Base-by-base conservation (phyloP, 805 yeast genomes). In the Wickerhamomyces mucosus region DNA sequence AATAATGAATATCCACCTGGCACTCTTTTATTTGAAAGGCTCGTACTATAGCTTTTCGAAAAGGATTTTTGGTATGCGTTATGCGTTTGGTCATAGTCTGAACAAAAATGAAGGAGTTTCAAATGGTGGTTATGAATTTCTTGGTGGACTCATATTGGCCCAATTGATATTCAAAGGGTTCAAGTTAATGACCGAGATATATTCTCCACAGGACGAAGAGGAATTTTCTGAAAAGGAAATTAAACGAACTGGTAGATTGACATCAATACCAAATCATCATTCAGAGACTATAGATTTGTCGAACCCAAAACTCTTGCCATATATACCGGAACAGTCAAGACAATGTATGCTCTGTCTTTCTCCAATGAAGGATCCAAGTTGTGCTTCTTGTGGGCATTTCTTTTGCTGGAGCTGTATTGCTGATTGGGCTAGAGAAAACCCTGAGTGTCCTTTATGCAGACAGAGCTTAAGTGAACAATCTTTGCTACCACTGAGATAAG, bases 401-500 rank as follows among this genome's bases (percentile, higher is more conserved):
- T 89, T 83, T 53, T 89, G 98, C 56, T 89, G 97, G 96, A 65
- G 63, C 6, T 89, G 97, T 52, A 75, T 86, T 5, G 65, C 75
- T 6, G 94, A 82, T 44, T 89, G 97, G 97, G 73, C 86, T 36
- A 65, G 84, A 39, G 95, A 86, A 42, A 61, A 70, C 37, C 78
- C 85, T 0, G 96, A 86, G 48, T 89, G 98, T 51, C 97, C 98
- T 0, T 60, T 92, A 18, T 92, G 97, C 50, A 58, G 97, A 33
- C 92, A 79, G 41, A 65, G 61, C 16, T 68, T 84, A 31, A 58
- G 65, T 18, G 51, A 48, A 29, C 54, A 48, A 34, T 23, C 41
- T 14, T 28, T 49, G 15, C 34, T 51, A 26, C 54, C 53, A 17
- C 17, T 51, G 23, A 42, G 39, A 7, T 51, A 28, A 35, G 20